Base-by-base conservation (phyloP, 371 early-diverging fungal species). In the Mortierella sp. region DNA sequence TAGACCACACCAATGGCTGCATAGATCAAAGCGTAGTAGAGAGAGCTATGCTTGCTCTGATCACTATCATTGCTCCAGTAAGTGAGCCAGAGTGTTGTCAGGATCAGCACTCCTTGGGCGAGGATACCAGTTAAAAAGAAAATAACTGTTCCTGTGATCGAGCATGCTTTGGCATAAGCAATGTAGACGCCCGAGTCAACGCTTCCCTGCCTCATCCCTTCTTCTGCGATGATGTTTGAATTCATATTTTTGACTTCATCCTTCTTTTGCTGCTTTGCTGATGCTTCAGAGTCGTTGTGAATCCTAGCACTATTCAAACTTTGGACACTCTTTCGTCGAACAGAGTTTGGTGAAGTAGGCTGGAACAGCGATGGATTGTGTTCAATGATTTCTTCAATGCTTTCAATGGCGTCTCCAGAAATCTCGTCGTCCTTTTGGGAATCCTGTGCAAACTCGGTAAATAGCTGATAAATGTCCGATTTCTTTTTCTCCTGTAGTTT, bases 181-280 rank as follows among this genome's bases (percentile, higher is more conserved):
- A 72, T 75, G 79, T 97, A 97, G 9, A 95, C 93, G 14, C 74
- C 75, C 66, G 79, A 83, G 44, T 83, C 72, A n/a, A 97, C 97
- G 48, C 90, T 88, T 26, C 97, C 97, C 73, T 91, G 89, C 26
- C 91, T 93, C 60, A 88, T 83, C 68, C 92, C 91, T 84, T 96
- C 97, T 28, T 89, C 84, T 0, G 89, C 84, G 65, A 93, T 93
- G 28, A 94, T 81, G 43, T 53, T 68, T 28, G 83, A 73, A 28
- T 85, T 85, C 37, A 81, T 83, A 56, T 70, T 80, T 21, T 60
- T 66, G 19, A 75, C 62, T 25, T 64, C 55, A 44, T 51, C 57
- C 7, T 7, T 44, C 18, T 47, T 71, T 69, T 21, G 57, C 60
- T n/a, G 56, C 25, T 15, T 18, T 48, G 69, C 53, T 69, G 53